Base-by-base conservation (phyloP, 805 yeast genomes). In the Starmerella stigmatis region DNA sequence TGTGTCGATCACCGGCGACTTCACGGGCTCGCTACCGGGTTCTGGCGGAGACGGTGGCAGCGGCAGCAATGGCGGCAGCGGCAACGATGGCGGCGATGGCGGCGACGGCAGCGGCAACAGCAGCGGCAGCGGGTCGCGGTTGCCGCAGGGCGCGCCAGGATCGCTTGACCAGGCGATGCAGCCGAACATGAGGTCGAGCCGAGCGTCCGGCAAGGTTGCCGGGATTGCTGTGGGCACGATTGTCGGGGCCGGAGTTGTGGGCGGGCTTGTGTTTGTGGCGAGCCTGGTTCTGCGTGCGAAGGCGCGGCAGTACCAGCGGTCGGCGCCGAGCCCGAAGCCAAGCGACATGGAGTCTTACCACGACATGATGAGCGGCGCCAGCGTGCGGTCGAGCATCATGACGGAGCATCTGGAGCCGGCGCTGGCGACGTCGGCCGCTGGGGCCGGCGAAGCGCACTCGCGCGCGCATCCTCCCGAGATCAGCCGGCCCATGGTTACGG, bases 171-270 rank as follows among this genome's bases (percentile, higher is more conserved):
- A 54, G 28, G 49, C 55, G 19, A 40, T 52, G 7, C 57, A 57
- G 16, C 52, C 62, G 4, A 57, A 61, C 30, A 60, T 64, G 46
- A 65, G 64, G 48, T 25, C 25, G 29, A 65, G 66, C 37, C 37
- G 36, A 5, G 50, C 56, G 13, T 44, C 43, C 20, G 59, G 53
- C n/a, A 71, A 71, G 50, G 71, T 84, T 20, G 79, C 82, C 21
- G 95, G 94, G 29, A 74, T 86, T 43, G 79, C 89, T 12, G 71
- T 85, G 32, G 96, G 96, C 38, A 78, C 94, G 6, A 78, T 84
- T 25, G 76, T 75, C 12, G 96, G 96, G 44, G 79, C 84, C 37
- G 66, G 74, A 7, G 65, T 75, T 9, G 82, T 83, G 60, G 73
- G 83, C 57, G 68, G 75, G 0, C 64, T 75, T 17, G 72, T 86